These are phyloP conservation scores for Rubia yunnanensis DNA, from an alignment of 257 asterid genomes.

Conservation along the genomic window DNA sequence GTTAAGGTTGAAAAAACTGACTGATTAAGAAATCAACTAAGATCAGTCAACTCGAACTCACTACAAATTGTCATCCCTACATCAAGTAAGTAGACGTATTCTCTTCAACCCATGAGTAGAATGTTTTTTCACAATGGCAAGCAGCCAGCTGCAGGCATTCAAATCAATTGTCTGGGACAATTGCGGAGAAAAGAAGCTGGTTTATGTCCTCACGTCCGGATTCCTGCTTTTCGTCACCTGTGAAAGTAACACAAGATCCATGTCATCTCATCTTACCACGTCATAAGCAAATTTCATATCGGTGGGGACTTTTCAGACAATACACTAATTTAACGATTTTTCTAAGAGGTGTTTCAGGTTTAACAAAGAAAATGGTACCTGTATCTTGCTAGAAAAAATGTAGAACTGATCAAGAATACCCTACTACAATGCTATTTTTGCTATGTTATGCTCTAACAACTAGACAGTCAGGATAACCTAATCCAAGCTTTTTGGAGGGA, in stretches of 20 bases:
- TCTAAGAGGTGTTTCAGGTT: background rate
- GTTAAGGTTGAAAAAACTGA: background rate
- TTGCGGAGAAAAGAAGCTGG: slow-evolving; percentile 79
- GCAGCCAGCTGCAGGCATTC: background rate
- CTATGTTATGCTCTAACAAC: background rate
- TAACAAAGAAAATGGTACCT: background rate
- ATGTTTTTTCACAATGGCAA: too few relatives aligned
- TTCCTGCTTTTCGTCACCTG: slow-evolving; percentile 47
- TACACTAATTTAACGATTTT: background rate
- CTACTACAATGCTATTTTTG: background rate
- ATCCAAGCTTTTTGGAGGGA: background rate
- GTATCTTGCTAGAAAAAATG: background rate
- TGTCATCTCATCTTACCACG: too few relatives aligned
- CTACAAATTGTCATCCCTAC: background rate
- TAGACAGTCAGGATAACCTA: background rate
- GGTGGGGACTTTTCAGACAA: background rate
- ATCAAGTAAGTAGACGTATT: background rate
- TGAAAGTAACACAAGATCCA: slow-evolving; percentile 14
- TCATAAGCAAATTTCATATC: background rate
- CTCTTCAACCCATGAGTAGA: background rate
- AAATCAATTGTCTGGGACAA: slow-evolving; percentile 51
- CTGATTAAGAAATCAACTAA: background rate
- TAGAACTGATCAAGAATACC: background rate
- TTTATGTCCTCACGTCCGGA: slow-evolving; percentile 56
- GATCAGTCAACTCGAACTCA: background rate